Evolutionary conservation across 1,284 basidiomycete genomes (phyloP), one percentile per base, ranked within the genome.

Genomic region (Mycena citricolor): DNA sequence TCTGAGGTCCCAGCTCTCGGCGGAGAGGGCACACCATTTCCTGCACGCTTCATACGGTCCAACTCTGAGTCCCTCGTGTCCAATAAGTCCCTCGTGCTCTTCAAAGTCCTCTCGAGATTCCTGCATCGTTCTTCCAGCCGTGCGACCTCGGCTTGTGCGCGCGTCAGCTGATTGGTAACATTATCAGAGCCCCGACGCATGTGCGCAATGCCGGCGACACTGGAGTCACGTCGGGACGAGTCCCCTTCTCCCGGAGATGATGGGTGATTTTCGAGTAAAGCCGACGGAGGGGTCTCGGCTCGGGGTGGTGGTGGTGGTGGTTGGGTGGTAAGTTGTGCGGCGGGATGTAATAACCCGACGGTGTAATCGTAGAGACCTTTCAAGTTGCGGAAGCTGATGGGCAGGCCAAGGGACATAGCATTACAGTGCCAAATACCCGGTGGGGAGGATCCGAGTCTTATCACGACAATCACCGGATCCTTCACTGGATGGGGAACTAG

Each of bases 151-250:
- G 68, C 61, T 49, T 75, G 74, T 24, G 73, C 70, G 42, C 71
- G 74, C 25, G 73, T 68, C 17, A 83, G 72, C 38, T 84, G 79
- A 49, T 68, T 63, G 57, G 76, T 79, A 39, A 73, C 64, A 44
- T 67, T 61, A 61, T 82, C 81, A 49, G 79, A 68, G 57, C 79
- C 77, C 54, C 78, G 74, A 56, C 77, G 77, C 71, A 83, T 75
- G 57, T 60, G 58, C 33, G 57, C 56, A 32, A 65, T 61, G 50
- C 61, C 35, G 60, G 51, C 62, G 59, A 52, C 62, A 54, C 51
- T 57, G 58, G 45, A 62, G 44, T 32, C 61, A 62, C 46, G 62
- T 14, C 23, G 14, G 14, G 37, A 23, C 13, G 71, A 64, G 66
- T 70, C 70, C 59, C 77, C 66, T 57, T 69, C 69, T 62, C 75